Base-by-base conservation (phyloP, 73 alveolate genomes). In the Stentor coeruleus region DNA sequence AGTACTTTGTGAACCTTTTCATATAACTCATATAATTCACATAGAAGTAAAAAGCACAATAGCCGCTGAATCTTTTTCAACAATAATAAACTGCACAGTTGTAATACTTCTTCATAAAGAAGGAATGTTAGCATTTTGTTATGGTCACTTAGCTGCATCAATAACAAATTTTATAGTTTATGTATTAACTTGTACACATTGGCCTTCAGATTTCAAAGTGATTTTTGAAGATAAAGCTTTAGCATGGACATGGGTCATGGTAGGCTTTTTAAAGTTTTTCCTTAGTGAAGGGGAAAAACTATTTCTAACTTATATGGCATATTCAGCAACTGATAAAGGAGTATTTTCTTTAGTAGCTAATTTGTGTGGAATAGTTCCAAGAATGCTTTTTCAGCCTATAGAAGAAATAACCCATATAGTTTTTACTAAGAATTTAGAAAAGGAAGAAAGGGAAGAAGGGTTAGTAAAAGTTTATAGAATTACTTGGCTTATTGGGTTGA, bases 281-380 rank as follows among this genome's bases (percentile, higher is more conserved):
- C 31, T 72, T 20, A 26, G 66, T 72, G 81, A 72, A 35, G 81
- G 81, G 20, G 81, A 72, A 35, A 72, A 72, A 57, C 15, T 57
- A 0, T 36, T 72, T 1, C n/a, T 72, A 35, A 30, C 31, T n/a
- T 20, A 36, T 30, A 20, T 72, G 20, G 0, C 0, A 0, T 58
- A 15, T 30, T 58, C 81, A 72, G 81, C n/a, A 72, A 1, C 20
- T 0, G 35, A 57, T 20, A 20, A 35, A 35, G 81, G 81, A 31
- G 81, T 72, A 31, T 72, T 72, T 72, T 36, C 81, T 1, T 30
- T 72, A 1, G 81, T 72, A 14, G n/a, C 81, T 72, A 72, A 72
- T 2, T 35, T 72, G 20, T 36, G 81, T 36, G n/a, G 66, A 31
- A 35, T 35, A 72, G 81, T 72, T 1, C 31, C 66, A 36, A 20